These are phyloP conservation scores for Torulaspora microellipsoides DNA, from an alignment of 805 yeast genomes.

Conservation along the genomic window DNA sequence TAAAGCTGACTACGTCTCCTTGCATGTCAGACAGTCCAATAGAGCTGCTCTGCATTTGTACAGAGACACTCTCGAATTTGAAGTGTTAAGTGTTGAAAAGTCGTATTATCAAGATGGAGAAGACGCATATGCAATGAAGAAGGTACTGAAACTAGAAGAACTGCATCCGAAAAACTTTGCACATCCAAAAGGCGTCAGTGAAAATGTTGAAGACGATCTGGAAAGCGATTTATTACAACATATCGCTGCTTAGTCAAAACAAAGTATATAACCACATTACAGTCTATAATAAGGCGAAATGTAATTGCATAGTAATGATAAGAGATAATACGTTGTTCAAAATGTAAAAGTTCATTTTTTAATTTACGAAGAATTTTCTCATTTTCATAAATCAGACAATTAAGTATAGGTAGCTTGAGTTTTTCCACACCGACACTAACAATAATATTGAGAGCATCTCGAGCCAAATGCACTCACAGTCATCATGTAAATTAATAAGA, in stretches of 20 bases:
- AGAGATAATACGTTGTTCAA: no score
- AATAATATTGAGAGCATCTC: slow-evolving; percentile 50
- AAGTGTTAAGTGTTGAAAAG: slow-evolving; percentile 74
- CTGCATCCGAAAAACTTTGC: slow-evolving; percentile 56
- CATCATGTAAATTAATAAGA: slow-evolving; percentile 54
- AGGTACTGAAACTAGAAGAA: slow-evolving; percentile 55
- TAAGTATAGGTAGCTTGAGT: slow-evolving; percentile 91
- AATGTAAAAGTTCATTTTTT: neutral
- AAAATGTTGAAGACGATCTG: slow-evolving; percentile 52
- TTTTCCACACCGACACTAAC: slow-evolving; percentile 92
- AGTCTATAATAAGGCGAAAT: no score
- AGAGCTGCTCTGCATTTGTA: slow-evolving; percentile 91
- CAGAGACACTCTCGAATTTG: slow-evolving; percentile 77
- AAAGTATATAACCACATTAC: neutral
- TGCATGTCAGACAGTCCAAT: slow-evolving; percentile 92
- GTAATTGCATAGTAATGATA: no score
- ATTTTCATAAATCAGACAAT: slow-evolving; percentile 47
- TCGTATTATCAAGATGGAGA: slow-evolving; percentile 96
- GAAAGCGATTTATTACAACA: slow-evolving; percentile 43
- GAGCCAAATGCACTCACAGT: slow-evolving; percentile 99
- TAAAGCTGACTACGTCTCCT: slow-evolving; percentile 74
- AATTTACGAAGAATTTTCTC: neutral
- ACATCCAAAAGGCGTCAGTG: slow-evolving; percentile 25
- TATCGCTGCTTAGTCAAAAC: slow-evolving; percentile 5
- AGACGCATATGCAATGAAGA: slow-evolving; percentile 94